phyloP scores from a whole-genome alignment of 169 alveolate species.

The Babesia ovis region DNA sequence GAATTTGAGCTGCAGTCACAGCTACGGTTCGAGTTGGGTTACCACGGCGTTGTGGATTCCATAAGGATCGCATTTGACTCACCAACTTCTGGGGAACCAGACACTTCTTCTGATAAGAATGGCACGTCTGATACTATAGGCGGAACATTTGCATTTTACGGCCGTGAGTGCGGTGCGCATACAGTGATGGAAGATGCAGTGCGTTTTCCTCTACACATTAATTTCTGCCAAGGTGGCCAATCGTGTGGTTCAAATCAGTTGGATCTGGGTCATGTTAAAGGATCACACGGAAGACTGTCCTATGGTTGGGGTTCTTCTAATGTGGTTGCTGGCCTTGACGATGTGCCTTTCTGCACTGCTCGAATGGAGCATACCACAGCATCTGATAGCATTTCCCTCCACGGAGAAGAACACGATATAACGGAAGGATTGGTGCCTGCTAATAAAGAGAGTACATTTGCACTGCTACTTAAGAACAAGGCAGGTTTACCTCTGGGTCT shows the following conservation, averaged over 20 bases:
- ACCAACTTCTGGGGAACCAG: conserved; percentile 9
- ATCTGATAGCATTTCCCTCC: not conserved
- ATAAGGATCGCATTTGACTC: conserved; percentile 35
- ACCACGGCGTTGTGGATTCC: conserved; percentile 30
- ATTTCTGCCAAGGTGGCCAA: conserved; percentile 36
- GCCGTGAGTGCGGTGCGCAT: conserved; percentile 40
- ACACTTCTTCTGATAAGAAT: not conserved
- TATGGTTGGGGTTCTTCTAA: conserved; percentile 60
- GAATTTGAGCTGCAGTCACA: conserved; percentile 52
- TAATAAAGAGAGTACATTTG: not conserved
- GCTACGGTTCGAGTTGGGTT: conserved; percentile 52
- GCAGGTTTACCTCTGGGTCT: conserved; percentile 21
- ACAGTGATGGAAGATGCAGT: conserved; percentile 10
- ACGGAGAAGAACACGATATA: not conserved
- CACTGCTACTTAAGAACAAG: not conserved
- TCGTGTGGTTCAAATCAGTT: conserved; percentile 28
- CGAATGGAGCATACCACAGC: not conserved
- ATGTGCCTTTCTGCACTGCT: conserved; percentile 4
- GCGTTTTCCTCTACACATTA: conserved; percentile 14
- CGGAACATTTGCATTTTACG: conserved; percentile 56
- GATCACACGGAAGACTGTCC: conserved; percentile 41
- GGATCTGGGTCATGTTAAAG: conserved; percentile 50
- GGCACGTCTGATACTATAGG: conserved; percentile 30
- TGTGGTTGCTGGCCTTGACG: not conserved
- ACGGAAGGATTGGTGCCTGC: not conserved